Evolutionary conservation across 2,329 filamentous ascomycete species (phyloP), one percentile per base, ranked within the genome.

Genomic region (Cercospora sp.): DNA sequence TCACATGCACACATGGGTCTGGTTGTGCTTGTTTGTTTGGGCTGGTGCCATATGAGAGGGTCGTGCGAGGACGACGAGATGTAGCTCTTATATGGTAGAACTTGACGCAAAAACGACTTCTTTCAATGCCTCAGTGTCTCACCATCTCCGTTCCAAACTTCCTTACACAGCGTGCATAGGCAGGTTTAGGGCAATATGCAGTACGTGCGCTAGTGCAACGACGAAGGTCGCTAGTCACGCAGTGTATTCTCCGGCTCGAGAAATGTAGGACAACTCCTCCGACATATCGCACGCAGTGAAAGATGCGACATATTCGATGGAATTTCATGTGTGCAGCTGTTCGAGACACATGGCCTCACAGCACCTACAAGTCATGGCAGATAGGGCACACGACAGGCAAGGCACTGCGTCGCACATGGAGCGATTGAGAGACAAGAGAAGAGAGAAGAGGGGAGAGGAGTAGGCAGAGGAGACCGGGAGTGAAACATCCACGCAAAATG

Each of bases 401-500:
- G 45, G 45, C 20, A 23, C 9, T 58, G 53, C 6, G 26, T 30
- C 7, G 53, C 53, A 31, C 13, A 30, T 30, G 53, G 26, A 26
- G 20, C 3, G 48, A 55, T 51, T 28, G 28, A 16, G 10, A 39
- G 30, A 33, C 13, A 57, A 31, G 28, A 18, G 13, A 36, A 5
- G 13, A 20, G 58, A 39, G n/a, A 18, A 20, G 8, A 18, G 39
- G 12, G 10, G 39, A 5, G 12, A 16, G 28, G 39, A 20, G 36
- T 30, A 20, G 30, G 53, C 53, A 51, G 31, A 51, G 53, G 45
- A 64, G 62, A 63, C 42, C 30, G 48, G 61, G 28, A 58, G 53
- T 30, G 53, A 58, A 67, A 57, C 55, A 64, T 67, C 51, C 63
- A 67, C 26, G 53, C 16, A 58, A 20, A 58, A n/a, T 8, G 36